phyloP scores from a whole-genome alignment of 2,329 filamentous ascomycete species.

The Stachybotrys echinatus region DNA sequence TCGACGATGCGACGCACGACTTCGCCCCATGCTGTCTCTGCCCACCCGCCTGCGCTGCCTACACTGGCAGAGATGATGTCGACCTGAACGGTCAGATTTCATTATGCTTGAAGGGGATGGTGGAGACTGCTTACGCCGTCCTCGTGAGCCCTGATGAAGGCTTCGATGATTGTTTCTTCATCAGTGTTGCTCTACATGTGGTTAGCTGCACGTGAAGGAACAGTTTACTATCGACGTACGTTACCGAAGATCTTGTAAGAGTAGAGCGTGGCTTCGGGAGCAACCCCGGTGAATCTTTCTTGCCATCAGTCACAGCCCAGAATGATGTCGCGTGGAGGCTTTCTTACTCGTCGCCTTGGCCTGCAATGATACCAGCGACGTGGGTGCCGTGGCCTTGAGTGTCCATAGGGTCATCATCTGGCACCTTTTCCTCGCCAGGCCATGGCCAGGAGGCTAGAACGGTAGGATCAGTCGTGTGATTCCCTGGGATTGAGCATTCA shows the following conservation, averaged over 20 bases:
- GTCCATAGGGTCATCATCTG: constrained; percentile 20
- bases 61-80: constrained; percentile 29
- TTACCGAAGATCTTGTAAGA: constrained; percentile 21
- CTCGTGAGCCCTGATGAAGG: constrained; percentile 26
- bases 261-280: constrained; percentile 18
- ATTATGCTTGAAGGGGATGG: neutral
- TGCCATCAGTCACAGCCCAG: neutral
- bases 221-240: neutral
- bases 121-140: constrained; percentile 12
- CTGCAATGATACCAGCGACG: constrained; percentile 24
- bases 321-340: neutral
- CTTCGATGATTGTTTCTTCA: constrained; percentile 22
- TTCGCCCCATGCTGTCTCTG: constrained; percentile 21
- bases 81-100: constrained; percentile 7
- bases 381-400: constrained; percentile 20
- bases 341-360: constrained; percentile 6
- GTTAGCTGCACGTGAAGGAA: neutral
- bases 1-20: constrained; percentile 28
- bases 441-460: neutral
- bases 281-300: constrained; percentile 15
- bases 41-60: constrained; percentile 20
- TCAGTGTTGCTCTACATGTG: neutral
- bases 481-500: no score
- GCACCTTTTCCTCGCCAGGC: constrained; percentile 6
- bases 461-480: neutral